Conservation (phyloP, 352 stramenopile genomes). For the Phytophthora ohioensis region DNA sequence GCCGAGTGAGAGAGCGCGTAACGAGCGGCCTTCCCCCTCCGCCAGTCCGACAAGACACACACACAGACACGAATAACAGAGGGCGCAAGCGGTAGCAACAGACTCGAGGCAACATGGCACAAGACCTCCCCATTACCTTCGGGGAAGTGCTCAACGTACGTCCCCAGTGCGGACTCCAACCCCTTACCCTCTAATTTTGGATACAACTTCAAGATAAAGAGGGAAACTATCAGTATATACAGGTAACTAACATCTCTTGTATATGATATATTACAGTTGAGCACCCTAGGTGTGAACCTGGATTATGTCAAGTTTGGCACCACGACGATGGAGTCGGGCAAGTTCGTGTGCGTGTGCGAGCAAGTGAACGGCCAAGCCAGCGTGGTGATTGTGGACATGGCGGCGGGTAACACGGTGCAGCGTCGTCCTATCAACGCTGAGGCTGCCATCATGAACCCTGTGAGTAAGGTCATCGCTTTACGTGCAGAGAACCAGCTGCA, state of each 20-base stretch:
- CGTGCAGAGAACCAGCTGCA: constrained; percentile 96
- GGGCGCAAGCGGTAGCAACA: constrained; percentile 18
- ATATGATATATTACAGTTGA: constrained; percentile 63
- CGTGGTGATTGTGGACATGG: constrained; percentile 94
- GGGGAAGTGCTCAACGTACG: constrained; percentile 92
- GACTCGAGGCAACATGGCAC: constrained; percentile 60
- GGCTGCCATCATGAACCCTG: constrained; percentile 99
- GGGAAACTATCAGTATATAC: constrained; percentile 11
- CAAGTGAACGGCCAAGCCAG: constrained; percentile 89
- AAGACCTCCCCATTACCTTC: constrained; percentile 92
- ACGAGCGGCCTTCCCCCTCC: constrained; percentile 25
- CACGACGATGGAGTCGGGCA: constrained; percentile 98
- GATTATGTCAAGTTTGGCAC: constrained; percentile 95
- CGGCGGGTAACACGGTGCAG: constrained; percentile 88
- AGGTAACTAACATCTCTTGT: constrained; percentile 16
- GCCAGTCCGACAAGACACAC: constrained; percentile 35
- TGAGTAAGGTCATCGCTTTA: constrained; percentile 90
- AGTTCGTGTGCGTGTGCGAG: constrained; percentile 95
- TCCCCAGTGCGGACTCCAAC: constrained; percentile 21
- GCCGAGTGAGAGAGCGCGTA: constrained; percentile 23
- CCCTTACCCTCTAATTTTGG: constrained; percentile 14
- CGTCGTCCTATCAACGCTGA: constrained; percentile 98
- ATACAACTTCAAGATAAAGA: constrained; percentile 22
- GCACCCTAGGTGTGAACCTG: constrained; percentile 87
- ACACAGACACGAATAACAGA: constrained; percentile 20